phyloP scores from a whole-genome alignment of 106 monocot genomes.

The Allium fistulosum region DNA sequence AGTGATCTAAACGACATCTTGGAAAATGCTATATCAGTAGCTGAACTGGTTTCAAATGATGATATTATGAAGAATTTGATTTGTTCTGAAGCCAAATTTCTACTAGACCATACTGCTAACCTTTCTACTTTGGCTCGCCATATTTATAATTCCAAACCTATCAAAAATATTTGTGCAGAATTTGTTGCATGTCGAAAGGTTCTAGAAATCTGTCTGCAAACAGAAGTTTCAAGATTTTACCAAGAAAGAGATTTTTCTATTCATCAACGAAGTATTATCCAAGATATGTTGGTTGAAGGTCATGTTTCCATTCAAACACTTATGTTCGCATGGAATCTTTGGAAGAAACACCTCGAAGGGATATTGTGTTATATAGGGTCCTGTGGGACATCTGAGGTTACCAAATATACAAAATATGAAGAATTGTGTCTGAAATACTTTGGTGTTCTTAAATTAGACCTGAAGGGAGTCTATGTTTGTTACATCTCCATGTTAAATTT shows the following conservation, averaged over 20 bases:
- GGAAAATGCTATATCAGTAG: conserved; percentile 18
- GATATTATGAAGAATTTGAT: conserved; percentile 13
- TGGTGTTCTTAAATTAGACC: not conserved
- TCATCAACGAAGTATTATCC: not conserved
- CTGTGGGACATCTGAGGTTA: not conserved
- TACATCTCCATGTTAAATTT: no score
- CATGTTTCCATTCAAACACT: conserved; percentile 14
- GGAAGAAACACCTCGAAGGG: conserved; percentile 11
- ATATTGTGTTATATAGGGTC: conserved; percentile 5
- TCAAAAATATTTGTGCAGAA: conserved; percentile 16
- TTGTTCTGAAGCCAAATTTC: conserved; percentile 14
- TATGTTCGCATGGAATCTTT: conserved; percentile 30
- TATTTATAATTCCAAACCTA: conserved; percentile 2
- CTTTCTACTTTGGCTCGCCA: conserved; percentile 8
- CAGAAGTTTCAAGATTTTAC: conserved; percentile 1
- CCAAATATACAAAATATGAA: not conserved
- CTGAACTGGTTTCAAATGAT: conserved; percentile 9
- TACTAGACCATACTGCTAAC: conserved; percentile 9
- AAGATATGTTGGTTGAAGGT: conserved; percentile 4
- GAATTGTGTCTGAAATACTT: conserved; percentile 7
- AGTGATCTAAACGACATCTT: conserved; percentile 20
- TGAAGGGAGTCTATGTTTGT: not conserved
- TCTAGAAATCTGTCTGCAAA: conserved; percentile 39
- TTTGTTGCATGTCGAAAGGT: conserved; percentile 26
- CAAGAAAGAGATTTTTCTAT: not conserved